Percentiles rank a stretch among this genome's conserved stretches.
These are phyloP conservation scores for Carex kokanica DNA, from an alignment of 176 grass and related monocot genomes.

Conservation along the genomic window DNA sequence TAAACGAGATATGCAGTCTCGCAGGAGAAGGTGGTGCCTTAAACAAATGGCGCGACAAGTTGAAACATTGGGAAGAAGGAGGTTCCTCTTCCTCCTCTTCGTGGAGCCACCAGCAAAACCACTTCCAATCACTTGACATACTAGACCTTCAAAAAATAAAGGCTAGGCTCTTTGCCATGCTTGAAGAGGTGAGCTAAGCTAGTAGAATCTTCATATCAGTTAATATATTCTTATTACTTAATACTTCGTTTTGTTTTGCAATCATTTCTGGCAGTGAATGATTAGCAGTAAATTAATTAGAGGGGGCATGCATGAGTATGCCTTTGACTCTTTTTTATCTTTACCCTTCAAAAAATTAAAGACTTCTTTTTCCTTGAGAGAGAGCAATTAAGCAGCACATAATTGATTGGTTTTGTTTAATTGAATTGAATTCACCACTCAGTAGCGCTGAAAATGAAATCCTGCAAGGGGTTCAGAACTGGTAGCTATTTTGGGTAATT, in stretches of 20 bases:
- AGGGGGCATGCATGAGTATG: neutral
- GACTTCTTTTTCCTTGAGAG: slow-evolving; percentile 10
- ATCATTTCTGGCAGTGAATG: slow-evolving; percentile 18
- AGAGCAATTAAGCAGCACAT: neutral
- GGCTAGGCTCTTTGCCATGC: slow-evolving; percentile 78
- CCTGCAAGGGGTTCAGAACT: slow-evolving; percentile 67
- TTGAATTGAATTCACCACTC: slow-evolving; percentile 30
- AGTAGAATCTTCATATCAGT: neutral
- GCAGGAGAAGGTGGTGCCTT: slow-evolving; percentile 29
- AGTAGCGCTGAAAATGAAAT: slow-evolving; percentile 49
- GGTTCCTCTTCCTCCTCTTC: slow-evolving; percentile 58
- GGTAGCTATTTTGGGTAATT: slow-evolving; percentile 52
- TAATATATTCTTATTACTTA: neutral
- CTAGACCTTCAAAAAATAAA: slow-evolving; percentile 80
- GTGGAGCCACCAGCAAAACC: slow-evolving; percentile 36
- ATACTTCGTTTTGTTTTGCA: slow-evolving; percentile 10
- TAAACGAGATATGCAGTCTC: slow-evolving; percentile 81
- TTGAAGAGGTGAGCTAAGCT: slow-evolving; percentile 75
- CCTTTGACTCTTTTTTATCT: neutral
- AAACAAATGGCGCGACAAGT: slow-evolving; percentile 19
- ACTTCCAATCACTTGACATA: slow-evolving; percentile 63
- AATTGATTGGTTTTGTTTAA: slow-evolving; percentile 42
- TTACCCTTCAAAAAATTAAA: slow-evolving; percentile 5
- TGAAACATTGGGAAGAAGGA: slow-evolving; percentile 30
- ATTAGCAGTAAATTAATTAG: slow-evolving; percentile 18